phyloP scores from a whole-genome alignment of 495 filamentous ascomycete genomes.

The Xylaria palmicola region DNA sequence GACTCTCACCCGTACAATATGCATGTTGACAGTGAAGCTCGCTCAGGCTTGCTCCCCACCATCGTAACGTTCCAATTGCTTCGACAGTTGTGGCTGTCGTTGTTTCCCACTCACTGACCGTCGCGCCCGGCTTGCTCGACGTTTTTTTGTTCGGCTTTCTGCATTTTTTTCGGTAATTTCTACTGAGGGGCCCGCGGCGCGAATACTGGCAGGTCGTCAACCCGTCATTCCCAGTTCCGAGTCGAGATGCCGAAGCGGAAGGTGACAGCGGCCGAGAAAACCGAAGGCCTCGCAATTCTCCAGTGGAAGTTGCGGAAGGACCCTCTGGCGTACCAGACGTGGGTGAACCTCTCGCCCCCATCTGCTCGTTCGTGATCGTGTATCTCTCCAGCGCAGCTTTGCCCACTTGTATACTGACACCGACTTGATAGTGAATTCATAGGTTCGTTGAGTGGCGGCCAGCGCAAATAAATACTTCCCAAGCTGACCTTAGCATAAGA shows the following conservation, averaged over 20 bases:
- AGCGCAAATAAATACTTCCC: constrained; percentile 20
- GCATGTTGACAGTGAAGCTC: not conserved
- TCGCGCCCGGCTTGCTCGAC: no score
- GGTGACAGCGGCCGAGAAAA: constrained; percentile 87
- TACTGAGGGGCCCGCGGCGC: not conserved
- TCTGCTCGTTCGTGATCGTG: not conserved
- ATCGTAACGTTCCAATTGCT: not conserved
- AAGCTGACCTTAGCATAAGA: constrained; percentile 18
- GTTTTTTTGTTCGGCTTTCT: not conserved
- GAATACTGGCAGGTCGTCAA: not conserved
- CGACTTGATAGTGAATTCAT: constrained; percentile 10
- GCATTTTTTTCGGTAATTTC: not conserved
- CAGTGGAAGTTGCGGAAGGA: constrained; percentile 29
- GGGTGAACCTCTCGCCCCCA: not conserved
- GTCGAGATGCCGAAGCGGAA: constrained; percentile 80
- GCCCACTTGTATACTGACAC: not conserved
- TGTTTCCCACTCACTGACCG: not conserved
- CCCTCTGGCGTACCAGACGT: constrained; percentile 29
- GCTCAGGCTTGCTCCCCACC: not conserved
- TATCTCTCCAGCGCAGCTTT: no score
- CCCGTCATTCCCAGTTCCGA: not conserved
- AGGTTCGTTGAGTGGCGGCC: constrained; percentile 9
- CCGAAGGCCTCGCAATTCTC: constrained; percentile 65
- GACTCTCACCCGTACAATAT: not conserved
- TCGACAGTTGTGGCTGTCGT: not conserved